phyloP scores from a whole-genome alignment of 257 asterid species.

The Solanum etuberosum region DNA sequence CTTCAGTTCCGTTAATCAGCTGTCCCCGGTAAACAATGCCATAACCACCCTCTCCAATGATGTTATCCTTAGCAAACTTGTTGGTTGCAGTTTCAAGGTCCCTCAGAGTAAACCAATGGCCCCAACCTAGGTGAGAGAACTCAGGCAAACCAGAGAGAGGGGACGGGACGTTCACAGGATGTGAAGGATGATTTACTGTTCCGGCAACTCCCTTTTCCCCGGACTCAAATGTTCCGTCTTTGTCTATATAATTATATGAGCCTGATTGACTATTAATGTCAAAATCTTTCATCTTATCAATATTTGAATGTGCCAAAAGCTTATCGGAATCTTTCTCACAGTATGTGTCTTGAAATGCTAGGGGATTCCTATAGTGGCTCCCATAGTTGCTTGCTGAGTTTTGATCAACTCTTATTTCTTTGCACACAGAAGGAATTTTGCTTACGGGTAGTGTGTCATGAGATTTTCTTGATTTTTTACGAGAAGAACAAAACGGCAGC shows the following conservation, averaged over 20 bases:
- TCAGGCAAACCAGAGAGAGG: constrained; percentile 69
- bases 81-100: constrained; percentile 62
- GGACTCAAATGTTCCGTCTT: constrained; percentile 17
- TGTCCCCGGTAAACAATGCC: constrained; percentile 71
- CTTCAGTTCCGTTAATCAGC: constrained; percentile 52
- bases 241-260: constrained; percentile 22
- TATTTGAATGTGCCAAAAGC: constrained; percentile 1
- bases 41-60: constrained; percentile 93
- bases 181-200: constrained; percentile 5
- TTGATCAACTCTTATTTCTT: constrained; percentile 7
- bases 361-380: not conserved
- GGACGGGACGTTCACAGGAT: constrained; percentile 20
- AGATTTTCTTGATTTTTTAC: constrained; percentile 28
- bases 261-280: constrained; percentile 22
- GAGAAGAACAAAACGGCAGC: constrained; percentile 35
- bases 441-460: constrained; percentile 22
- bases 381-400: not conserved
- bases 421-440: constrained; percentile 1
- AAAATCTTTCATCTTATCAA: not conserved
- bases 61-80: constrained; percentile 49
- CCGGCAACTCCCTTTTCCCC: constrained; percentile 20
- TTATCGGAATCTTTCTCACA: constrained; percentile 7
- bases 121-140: constrained; percentile 89
- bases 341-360: not conserved
- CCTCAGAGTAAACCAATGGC: constrained; percentile 86